Evolutionary conservation across 306 rosid species (phyloP).

Genomic region (Medicago ruthenica): DNA sequence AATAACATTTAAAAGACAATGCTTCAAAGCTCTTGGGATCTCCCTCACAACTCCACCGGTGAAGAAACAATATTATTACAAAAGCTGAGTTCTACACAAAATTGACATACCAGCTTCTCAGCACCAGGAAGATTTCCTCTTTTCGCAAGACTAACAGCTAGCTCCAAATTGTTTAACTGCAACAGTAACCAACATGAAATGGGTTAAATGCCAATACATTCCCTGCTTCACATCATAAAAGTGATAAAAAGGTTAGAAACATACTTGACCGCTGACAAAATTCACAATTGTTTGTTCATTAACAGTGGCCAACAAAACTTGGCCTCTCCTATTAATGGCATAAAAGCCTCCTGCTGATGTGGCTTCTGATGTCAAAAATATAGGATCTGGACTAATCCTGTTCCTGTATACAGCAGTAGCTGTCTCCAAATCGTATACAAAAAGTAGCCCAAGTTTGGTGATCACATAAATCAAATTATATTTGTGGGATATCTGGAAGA

Average conservation of each 20-base stretch:
- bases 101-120: conserved; percentile 79
- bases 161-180: conserved; percentile 97
- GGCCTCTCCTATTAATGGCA: conserved; percentile 96
- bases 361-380: conserved; percentile 97
- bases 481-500: conserved; percentile 89
- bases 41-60: not conserved
- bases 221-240: conserved; percentile 30
- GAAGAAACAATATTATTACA: conserved; percentile 25
- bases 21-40: conserved; percentile 2
- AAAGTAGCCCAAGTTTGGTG: conserved; percentile 96
- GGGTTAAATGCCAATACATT: conserved; percentile 23
- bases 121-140: conserved; percentile 99
- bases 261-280: conserved; percentile 95
- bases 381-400: conserved; percentile 99
- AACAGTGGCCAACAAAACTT: conserved; percentile 97
- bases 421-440: conserved; percentile 98
- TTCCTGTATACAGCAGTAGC: conserved; percentile 98
- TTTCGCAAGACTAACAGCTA: conserved; percentile 98
- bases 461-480: conserved; percentile 93
- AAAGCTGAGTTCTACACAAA: conserved; percentile 22
- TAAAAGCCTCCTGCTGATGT: conserved; percentile 92
- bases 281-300: conserved; percentile 95
- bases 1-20: conserved; percentile 14
- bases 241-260: conserved; percentile 41
- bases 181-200: conserved; percentile 22